Base-by-base conservation (phyloP, 176 grass and related monocot species). In the Triticum timopheevii region DNA sequence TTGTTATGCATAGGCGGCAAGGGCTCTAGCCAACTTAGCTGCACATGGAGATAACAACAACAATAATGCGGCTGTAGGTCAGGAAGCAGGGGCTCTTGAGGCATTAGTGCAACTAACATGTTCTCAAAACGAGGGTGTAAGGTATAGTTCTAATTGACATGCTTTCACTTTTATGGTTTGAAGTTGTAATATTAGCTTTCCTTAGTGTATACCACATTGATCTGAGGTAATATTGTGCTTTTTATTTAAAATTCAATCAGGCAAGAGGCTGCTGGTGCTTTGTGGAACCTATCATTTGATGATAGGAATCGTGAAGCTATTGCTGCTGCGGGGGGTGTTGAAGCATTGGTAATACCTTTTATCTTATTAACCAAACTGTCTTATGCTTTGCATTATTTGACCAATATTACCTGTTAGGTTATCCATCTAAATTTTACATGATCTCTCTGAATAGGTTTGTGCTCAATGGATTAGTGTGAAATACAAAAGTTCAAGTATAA, bases 251-350 rank as follows among this genome's bases (percentile, higher is more conserved):
- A 85, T 67, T 58, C 66, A 82, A 88, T 63, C 82, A 99, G 97
- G 74, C 97, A 99, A 94, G 97, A 99, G 84, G 97, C 94, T 88
- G 97, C 97, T 88, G 97, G 97, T 89, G 97, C 97, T 87, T 86
- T 99, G 87, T 99, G 97, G 97, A 99, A 99, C 66, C 90, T 99
- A 47, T 99, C 97, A 40, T 99, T 99, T 76, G 97, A 99, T 99
- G 97, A 99, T 87, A 93, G 91, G 89, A 99, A 99, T 50, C 94
- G 97, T 65, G 97, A 99, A 93, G 92, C 94, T 86, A 99, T 99
- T 88, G 97, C 97, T 86, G 89, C 89, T 72, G 90, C 79, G 10
- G 97, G 92, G 83, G 97, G 97, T 4, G 97, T 99, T 72, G 90
- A 94, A 86, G 97, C 97, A 61, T 91, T 99, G 97, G 97, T 99